Conservation (phyloP, 345 rosid genomes). For the Rhodomyrtus tomentosa region DNA sequence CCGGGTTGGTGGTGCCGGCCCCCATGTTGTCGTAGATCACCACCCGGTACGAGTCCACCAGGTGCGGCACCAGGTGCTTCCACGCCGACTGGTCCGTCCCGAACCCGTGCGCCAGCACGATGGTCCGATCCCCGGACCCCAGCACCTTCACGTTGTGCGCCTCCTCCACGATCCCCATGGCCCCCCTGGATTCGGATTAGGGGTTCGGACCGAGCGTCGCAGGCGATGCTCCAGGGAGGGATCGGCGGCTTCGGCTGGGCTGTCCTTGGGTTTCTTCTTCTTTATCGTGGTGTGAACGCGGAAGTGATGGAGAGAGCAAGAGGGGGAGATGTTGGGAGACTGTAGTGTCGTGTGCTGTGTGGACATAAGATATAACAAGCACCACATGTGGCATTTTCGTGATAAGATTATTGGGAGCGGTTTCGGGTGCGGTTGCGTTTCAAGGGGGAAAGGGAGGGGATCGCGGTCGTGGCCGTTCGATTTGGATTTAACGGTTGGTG, state of each 20-base stretch:
- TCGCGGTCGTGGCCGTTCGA: not conserved
- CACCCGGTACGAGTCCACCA: conserved; percentile 50
- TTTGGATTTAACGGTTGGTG: not conserved
- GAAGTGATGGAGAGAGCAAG: not conserved
- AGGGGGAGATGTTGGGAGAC: not conserved
- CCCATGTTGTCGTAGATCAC: conserved; percentile 84
- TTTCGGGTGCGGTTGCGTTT: not conserved
- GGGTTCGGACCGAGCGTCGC: not conserved
- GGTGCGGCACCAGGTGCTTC: conserved; percentile 87
- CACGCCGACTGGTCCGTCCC: conserved; percentile 94
- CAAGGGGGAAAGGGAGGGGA: not conserved
- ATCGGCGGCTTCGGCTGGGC: not conserved
- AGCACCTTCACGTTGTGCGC: conserved; percentile 74
- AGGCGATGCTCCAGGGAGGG: not conserved
- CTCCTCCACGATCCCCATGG: conserved; percentile 70
- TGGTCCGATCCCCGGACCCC: conserved; percentile 45
- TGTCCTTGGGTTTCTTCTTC: not conserved
- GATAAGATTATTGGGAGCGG: not conserved
- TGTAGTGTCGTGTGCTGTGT: not conserved
- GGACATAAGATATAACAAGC: not conserved
- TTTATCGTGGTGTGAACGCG: not conserved
- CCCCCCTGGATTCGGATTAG: not conserved
- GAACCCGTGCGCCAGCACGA: conserved; percentile 77
- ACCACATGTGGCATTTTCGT: not conserved
- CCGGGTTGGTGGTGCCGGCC: conserved; percentile 88